phyloP scores from a whole-genome alignment of 2,329 filamentous ascomycete genomes.

The Intubia oerlemansii region DNA sequence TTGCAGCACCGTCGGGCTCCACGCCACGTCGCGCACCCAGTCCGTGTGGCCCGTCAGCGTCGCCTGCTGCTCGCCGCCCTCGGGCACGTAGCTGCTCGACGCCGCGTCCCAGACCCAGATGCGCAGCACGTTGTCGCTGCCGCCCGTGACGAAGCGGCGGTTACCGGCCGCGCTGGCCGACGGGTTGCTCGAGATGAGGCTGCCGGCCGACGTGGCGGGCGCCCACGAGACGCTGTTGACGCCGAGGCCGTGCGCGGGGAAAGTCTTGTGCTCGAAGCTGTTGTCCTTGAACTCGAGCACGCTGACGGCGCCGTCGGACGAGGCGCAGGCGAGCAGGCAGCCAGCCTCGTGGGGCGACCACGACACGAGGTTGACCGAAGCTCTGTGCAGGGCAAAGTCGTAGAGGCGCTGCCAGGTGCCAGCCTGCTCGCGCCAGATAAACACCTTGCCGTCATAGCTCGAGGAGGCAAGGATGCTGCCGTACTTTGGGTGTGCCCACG shows the following conservation, averaged over 20 bases:
- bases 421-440: constrained; percentile 88
- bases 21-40: constrained; percentile 95
- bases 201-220: constrained; percentile 63
- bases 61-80: constrained; percentile 20
- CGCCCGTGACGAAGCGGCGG: constrained; percentile 80
- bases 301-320: constrained; percentile 78
- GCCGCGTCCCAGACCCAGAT: constrained; percentile 65
- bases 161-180: constrained; percentile 36
- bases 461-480: constrained; percentile 93
- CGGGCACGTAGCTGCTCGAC: constrained; percentile 28
- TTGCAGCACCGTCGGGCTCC: constrained; percentile 84
- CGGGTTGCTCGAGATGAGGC: constrained; percentile 54
- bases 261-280: constrained; percentile 67
- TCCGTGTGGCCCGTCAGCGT: constrained; percentile 67
- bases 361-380: constrained; percentile 86
- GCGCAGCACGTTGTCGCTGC: constrained; percentile 83
- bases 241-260: constrained; percentile 79
- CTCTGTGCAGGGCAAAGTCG: constrained; percentile 84
- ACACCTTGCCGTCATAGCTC: constrained; percentile 91
- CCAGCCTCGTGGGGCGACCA: constrained; percentile 97
- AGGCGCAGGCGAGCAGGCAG: constrained; percentile 85
- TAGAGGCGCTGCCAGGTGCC: constrained; percentile 69
- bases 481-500: constrained; percentile 97
- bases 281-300: constrained; percentile 91
- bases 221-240: constrained; percentile 96